Base-by-base conservation (phyloP, 2,329 filamentous ascomycete genomes). In the Podosphaera xanthii region DNA sequence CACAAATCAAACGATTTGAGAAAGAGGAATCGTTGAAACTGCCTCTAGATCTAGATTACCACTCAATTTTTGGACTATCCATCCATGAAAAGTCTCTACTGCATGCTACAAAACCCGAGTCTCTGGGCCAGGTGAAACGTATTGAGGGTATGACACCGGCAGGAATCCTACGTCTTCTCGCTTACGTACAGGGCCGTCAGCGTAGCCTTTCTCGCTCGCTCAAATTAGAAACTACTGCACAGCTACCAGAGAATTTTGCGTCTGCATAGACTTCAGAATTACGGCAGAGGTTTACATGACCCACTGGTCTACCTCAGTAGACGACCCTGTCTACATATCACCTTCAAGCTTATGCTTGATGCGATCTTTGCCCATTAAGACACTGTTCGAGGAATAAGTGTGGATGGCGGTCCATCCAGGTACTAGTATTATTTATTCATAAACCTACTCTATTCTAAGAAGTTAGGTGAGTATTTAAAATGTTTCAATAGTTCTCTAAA, bases 101-200 rank as follows among this genome's bases (percentile, higher is more conserved):
- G 42, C 77, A 79, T 60, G 73, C 75, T 2, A 85, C 87, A 0
- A 75, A 80, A 58, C 92, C 92, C 0, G 87, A 94, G 71, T 94
- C 81, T 61, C 75, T 98, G 31, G 91, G 87, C 0, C 92, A 96
- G 76, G 91, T 91, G 38, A 77, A 88, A 56, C 75, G 92, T 12
- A 80, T 96, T 9, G 92, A 98, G 71, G 91, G 91, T 3, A 74
- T 84, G 62, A 84, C 81, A 30, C 80, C 81, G 0, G 73, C 77
- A 0, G 81, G 79, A 0, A 77, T 77, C 60, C 67, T 84, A 50
- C 71, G 79, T 59, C 68, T 92, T 62, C 70, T 91, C 60, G 75
- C 74, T 33, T 78, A 79, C 68, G 81, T 88, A n/a, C 62, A 62
- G 56, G 60, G 60, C 31, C 62, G 59, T 48, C 60, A 58, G 33